These are phyloP conservation scores for Spizellomyces sp. DNA, from an alignment of 192 early-diverging fungal genomes.

Conservation along the genomic window DNA sequence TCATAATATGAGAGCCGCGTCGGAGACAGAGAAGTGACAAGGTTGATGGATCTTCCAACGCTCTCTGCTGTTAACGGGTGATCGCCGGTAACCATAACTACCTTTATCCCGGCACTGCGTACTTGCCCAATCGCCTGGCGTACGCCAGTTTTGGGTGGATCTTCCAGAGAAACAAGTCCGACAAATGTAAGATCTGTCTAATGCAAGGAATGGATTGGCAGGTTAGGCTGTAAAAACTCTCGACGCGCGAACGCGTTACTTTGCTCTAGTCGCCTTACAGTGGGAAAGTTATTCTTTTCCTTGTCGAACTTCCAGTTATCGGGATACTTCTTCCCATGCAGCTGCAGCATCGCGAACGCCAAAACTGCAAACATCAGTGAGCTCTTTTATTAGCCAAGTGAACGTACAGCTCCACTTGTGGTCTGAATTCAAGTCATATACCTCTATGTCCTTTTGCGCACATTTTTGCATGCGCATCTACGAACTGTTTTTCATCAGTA, in stretches of 20 bases:
- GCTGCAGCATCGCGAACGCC: conserved; percentile 80
- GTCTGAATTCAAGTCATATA: too few relatives aligned
- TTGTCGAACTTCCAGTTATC: conserved; percentile 74
- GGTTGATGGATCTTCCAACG: conserved; percentile 84
- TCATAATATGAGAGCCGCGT: background rate
- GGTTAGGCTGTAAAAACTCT: conserved; percentile 3
- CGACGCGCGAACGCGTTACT: background rate
- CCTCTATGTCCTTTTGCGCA: conserved; percentile 70
- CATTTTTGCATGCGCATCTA: conserved; percentile 71
- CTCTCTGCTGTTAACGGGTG: conserved; percentile 94
- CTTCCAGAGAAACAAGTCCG: conserved; percentile 85
- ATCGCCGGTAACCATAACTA: conserved; percentile 97
- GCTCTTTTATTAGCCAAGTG: too few relatives aligned
- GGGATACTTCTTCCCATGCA: conserved; percentile 72
- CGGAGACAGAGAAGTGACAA: conserved; percentile 35
- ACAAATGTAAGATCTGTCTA: conserved; percentile 65
- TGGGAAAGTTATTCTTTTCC: conserved; percentile 71
- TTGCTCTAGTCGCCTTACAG: conserved; percentile 26
- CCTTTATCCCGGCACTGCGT: conserved; percentile 86
- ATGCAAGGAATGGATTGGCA: background rate
- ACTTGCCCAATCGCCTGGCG: conserved; percentile 86
- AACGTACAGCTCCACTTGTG: too few relatives aligned
- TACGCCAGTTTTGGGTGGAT: conserved; percentile 95
- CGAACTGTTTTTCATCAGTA: conserved; percentile 51
- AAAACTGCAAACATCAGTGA: conserved; percentile 61